These are phyloP conservation scores for Ophiosphaerella herpotricha DNA, from an alignment of 2,329 filamentous ascomycete genomes.

Conservation along the genomic window DNA sequence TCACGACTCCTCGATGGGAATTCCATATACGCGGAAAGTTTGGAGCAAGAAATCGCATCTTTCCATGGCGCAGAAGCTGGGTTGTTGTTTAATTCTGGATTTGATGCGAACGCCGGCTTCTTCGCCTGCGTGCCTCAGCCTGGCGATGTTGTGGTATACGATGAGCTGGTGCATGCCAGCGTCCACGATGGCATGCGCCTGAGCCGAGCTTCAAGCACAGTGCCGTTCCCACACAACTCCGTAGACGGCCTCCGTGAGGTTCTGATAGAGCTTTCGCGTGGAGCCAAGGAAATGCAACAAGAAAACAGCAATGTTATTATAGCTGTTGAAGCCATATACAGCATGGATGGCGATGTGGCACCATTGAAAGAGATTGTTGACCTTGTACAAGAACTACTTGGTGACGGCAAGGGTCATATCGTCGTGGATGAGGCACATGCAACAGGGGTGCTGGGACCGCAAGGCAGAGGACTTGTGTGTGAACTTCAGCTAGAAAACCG, in stretches of 20 bases:
- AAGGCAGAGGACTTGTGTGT: conserved; percentile 62
- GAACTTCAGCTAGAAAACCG: conserved; percentile 57
- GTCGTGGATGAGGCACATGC: conserved; percentile 73
- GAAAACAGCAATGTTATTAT: conserved; percentile 36
- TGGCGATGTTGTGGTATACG: conserved; percentile 66
- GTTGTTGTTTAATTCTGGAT: conserved; percentile 63
- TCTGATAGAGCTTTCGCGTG: conserved; percentile 45
- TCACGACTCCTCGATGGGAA: conserved; percentile 70
- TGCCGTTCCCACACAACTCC: conserved; percentile 64
- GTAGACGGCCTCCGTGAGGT: conserved; percentile 43
- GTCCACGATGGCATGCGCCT: conserved; percentile 74
- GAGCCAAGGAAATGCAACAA: conserved; percentile 22
- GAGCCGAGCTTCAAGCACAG: conserved; percentile 57
- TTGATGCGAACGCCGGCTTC: conserved; percentile 56
- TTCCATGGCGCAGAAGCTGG: conserved; percentile 65
- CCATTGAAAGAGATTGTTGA: conserved; percentile 65
- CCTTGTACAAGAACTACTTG: conserved; percentile 61
- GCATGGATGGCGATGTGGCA: conserved; percentile 80
- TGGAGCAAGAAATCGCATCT: conserved; percentile 61
- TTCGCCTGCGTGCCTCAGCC: conserved; percentile 55
- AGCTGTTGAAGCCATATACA: conserved; percentile 59
- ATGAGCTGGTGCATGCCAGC: conserved; percentile 75
- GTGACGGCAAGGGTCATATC: conserved; percentile 63
- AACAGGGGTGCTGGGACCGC: conserved; percentile 62
- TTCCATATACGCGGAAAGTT: conserved; percentile 61